A percentile compares a stretch with the other conserved stretches of the same genome.
phyloP scores from a whole-genome alignment of 148 eudicot species.

The Vaccinium corymbosum region DNA sequence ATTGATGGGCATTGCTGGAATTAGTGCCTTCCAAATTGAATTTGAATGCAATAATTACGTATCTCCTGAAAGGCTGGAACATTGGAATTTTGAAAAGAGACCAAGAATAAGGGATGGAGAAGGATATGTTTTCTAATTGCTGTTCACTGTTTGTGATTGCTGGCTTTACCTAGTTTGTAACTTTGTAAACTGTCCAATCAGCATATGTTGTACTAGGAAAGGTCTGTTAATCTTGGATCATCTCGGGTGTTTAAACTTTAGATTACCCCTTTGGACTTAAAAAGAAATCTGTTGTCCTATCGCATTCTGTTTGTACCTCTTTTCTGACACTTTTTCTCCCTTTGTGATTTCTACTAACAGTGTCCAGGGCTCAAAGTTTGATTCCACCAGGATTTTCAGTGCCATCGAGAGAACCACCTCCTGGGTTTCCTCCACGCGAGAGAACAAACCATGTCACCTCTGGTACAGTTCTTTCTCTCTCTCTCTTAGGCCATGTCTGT shows the following conservation, averaged over 20 bases:
- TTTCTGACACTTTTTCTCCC: background rate
- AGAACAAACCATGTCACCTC: slow-evolving; percentile 31
- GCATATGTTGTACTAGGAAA: background rate
- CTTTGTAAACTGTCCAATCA: background rate
- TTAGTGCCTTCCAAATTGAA: background rate
- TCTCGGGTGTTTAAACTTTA: background rate
- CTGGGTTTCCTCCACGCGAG: slow-evolving; percentile 41
- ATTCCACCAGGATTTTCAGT: slow-evolving; percentile 50
- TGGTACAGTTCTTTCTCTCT: slow-evolving; percentile 28
- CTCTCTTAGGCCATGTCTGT: background rate
- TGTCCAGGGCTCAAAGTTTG: slow-evolving; percentile 30
- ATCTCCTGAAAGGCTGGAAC: background rate
- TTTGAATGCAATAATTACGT: background rate
- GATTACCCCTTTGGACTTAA: slow-evolving; percentile 2
- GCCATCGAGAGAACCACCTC: slow-evolving; percentile 43
- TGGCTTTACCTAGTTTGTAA: no score
- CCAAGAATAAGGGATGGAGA: no score
- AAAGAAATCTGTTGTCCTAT: background rate
- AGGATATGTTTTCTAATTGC: no score
- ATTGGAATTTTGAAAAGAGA: no score
- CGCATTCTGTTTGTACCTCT: background rate
- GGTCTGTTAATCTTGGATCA: background rate
- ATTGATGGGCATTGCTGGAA: background rate
- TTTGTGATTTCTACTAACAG: slow-evolving; percentile 23
- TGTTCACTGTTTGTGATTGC: no score